Base-by-base conservation (phyloP, 192 early-diverging fungal species). In the Chytriomyces sp. region DNA sequence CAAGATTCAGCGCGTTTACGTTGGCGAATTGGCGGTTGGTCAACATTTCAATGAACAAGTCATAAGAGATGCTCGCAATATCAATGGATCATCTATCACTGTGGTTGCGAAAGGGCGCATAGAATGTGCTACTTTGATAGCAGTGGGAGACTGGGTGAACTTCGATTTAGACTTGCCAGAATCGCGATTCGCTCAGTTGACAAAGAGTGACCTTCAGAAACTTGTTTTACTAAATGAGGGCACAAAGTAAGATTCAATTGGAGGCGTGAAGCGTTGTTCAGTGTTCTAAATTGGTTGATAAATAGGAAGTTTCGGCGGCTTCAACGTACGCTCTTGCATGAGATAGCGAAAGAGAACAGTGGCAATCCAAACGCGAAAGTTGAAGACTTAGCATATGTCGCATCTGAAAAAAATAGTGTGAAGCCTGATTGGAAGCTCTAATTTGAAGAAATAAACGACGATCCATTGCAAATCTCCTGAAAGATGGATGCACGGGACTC, bases 141-240 rank as follows among this genome's bases (percentile, higher is more conserved):
- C 65, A 17, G 65, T 25, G 54, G 65, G 65, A 17, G 65, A 68
- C 41, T 68, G 65, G 65, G 32, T 68, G 41, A 54, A 68, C 55
- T 33, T 54, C n/a, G 40, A 52, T 17, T 34, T 54, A 12, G n/a
- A 52, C n/a, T 14, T 3, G 6, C 14, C 41, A 17, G 17, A 6
- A 6, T 28, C 30, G 3, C 17, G 28, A 4, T 68, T 54, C 55
- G 22, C 19, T 7, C 4, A 5, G 32, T 31, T 54, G 28, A 34
- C 19, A 19, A 19, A 52, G 19, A 33, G 7, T 4, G 65, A 68
- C 19, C 41, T 68, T 8, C 6, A 52, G 12, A 68, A 54, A 49
- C 22, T 68, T 54, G 62, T 52, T n/a, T 36, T 32, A 14, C 7
- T 10, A 6, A 30, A 28, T 36, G 33, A 60, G 32, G 58, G 30